Percentiles rank a stretch among this genome's conserved stretches.
Conservation (phyloP, 2,329 filamentous ascomycete species). For the Phyllosticta capitalensis region DNA sequence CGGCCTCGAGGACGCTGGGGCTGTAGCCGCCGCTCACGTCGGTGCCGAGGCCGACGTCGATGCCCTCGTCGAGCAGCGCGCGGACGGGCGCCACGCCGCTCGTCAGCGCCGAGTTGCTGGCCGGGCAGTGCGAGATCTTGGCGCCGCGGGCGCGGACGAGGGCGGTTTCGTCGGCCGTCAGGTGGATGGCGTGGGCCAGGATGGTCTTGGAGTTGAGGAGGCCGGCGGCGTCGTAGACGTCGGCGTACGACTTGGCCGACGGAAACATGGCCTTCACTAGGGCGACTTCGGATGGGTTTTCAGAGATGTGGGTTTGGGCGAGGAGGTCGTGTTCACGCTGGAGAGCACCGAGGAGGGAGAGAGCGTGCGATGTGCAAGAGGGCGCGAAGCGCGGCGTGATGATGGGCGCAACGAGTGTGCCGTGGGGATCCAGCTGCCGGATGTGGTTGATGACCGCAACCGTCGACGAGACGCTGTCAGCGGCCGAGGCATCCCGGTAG, state of each 20-base stretch:
- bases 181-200: slow-evolving; percentile 75
- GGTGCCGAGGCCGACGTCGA: slow-evolving; percentile 78
- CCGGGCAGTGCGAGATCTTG: slow-evolving; percentile 78
- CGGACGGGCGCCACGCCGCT: slow-evolving; percentile 71
- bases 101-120: slow-evolving; percentile 73
- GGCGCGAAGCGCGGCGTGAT: slow-evolving; percentile 62
- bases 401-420: slow-evolving; percentile 63
- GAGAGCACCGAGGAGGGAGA: slow-evolving; percentile 55
- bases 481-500: slow-evolving; percentile 66
- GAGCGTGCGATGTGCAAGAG: slow-evolving; percentile 43
- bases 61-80: slow-evolving; percentile 60
- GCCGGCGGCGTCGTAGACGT: slow-evolving; percentile 65
- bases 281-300: slow-evolving; percentile 65
- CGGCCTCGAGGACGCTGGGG: slow-evolving; percentile 72
- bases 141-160: slow-evolving; percentile 52
- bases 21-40: slow-evolving; percentile 86
- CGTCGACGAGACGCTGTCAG: slow-evolving; percentile 46
- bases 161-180: slow-evolving; percentile 55
- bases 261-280: slow-evolving; percentile 67
- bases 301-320: slow-evolving; percentile 82
- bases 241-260: slow-evolving; percentile 53
- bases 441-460: slow-evolving; percentile 48
- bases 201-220: slow-evolving; percentile 67
- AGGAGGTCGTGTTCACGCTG: slow-evolving; percentile 54
- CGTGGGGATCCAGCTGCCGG: slow-evolving; percentile 52